Evolutionary conservation across 2,329 filamentous ascomycete species (phyloP), one percentile per base, ranked within the genome.

Genomic region (Trichoderma atroviride): DNA sequence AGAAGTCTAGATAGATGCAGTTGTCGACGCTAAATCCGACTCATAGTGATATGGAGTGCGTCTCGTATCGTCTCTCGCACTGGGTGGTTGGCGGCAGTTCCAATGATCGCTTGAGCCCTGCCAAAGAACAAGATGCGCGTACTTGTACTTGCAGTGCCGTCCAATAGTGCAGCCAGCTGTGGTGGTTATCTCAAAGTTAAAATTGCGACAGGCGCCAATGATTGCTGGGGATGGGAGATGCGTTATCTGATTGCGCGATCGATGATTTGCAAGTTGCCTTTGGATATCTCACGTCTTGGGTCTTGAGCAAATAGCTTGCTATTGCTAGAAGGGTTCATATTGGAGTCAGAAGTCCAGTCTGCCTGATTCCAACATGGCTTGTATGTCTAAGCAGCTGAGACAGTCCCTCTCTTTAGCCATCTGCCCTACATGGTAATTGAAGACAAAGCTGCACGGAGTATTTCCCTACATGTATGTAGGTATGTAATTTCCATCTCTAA

Each of bases 1-100:
- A 24, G n/a, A 50, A 4, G n/a, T 24, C n/a, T 4, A 47, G 43
- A n/a, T 50, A 22, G 10, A 10, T 22, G 11, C 47, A 13, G n/a
- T 24, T 50, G 47, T 24, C n/a, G 11, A 50, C 47, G 47, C 22
- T 24, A 50, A 24, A 24, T 3, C 10, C n/a, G 47, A n/a, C 40
- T 10, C 40, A 43, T 5, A 13, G n/a, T 11, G 22, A 22, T 4
- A 47, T 22, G 47, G n/a, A 14, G 7, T 10, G 22, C 47, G n/a
- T 13, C n/a, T 50, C n/a, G 47, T 50, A 24, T 24, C 40, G 37
- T 47, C 40, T n/a, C 27, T 37, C 58, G 37, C 58, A 47, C 58
- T 60, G 58, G 59, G 59, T 52, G 59, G 43, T 52, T 40, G 59
- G 59, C 40, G n/a, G 59, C 40, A 19, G 4, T 35, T 13, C 59